These are phyloP conservation scores for Raddia guianensis DNA, from an alignment of 176 grass and related monocot genomes.

Conservation along the genomic window DNA sequence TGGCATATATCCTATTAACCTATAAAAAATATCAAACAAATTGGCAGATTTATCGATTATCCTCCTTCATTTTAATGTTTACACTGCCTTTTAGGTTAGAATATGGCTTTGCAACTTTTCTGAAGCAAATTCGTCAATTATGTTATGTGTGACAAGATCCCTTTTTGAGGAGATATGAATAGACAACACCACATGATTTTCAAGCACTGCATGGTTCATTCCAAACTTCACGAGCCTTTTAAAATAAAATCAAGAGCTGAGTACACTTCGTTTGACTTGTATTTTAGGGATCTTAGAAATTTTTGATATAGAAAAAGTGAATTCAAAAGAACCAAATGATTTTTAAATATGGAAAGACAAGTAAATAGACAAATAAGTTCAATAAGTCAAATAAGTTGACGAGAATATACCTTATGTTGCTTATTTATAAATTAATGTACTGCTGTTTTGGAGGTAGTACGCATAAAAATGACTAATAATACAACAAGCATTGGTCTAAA, in stretches of 20 bases:
- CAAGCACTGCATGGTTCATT: slow-evolving; percentile 16
- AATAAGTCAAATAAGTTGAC: too few relatives aligned
- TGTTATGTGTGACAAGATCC: not conserved
- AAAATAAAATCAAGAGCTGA: not conserved
- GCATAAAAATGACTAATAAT: not conserved
- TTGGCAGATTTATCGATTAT: not conserved
- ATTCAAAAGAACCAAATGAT: too few relatives aligned
- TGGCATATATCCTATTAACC: too few relatives aligned
- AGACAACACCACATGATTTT: not conserved
- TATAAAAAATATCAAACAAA: not conserved
- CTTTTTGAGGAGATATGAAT: not conserved
- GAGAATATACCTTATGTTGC: not conserved
- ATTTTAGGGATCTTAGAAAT: too few relatives aligned
- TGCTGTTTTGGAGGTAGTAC: not conserved
- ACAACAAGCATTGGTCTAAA: not conserved
- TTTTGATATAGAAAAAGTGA: too few relatives aligned
- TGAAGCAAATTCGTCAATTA: slow-evolving; percentile 4
- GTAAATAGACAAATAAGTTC: too few relatives aligned
- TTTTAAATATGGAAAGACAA: too few relatives aligned
- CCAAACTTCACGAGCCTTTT: not conserved
- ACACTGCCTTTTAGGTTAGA: not conserved
- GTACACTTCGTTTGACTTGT: too few relatives aligned
- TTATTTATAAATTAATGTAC: slow-evolving; percentile 8
- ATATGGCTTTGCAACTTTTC: not conserved
- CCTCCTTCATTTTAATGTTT: slow-evolving; percentile 14